phyloP scores from a whole-genome alignment of 331 rosid species.

The Malus hybrid region DNA sequence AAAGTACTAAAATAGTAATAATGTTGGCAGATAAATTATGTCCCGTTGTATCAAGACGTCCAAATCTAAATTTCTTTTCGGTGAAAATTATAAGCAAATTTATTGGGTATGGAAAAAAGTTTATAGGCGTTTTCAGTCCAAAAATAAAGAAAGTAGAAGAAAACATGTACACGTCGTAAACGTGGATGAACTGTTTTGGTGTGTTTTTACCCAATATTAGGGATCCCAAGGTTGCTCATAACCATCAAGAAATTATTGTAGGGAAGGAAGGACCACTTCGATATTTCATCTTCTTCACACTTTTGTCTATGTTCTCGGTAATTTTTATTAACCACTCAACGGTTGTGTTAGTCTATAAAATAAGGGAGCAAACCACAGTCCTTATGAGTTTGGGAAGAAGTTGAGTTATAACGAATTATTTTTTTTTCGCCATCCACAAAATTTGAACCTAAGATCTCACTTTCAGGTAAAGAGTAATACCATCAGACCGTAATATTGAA shows the following conservation, averaged over 20 bases:
- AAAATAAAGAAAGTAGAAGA: not conserved
- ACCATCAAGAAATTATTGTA: not conserved
- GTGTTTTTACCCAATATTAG: not conserved
- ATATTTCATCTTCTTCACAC: not conserved
- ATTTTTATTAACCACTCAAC: not conserved
- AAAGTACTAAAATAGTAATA: too few relatives aligned
- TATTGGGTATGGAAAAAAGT: not conserved
- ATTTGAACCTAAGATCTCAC: too few relatives aligned
- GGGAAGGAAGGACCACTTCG: not conserved
- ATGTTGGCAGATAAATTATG: too few relatives aligned
- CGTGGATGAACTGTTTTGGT: not conserved
- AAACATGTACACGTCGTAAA: not conserved
- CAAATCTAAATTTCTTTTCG: too few relatives aligned
- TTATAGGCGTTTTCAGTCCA: not conserved
- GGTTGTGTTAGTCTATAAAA: not conserved
- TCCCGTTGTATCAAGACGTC: too few relatives aligned
- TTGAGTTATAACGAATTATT: too few relatives aligned
- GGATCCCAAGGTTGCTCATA: not conserved
- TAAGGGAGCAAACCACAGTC: not conserved
- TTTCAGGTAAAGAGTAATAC: too few relatives aligned
- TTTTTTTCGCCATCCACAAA: too few relatives aligned
- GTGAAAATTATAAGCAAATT: not conserved
- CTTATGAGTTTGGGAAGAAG: not conserved
- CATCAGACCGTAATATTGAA: too few relatives aligned
- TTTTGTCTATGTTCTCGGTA: not conserved